Base-by-base conservation (phyloP, 805 yeast genomes). In the Metschnikowia gruessii region DNA sequence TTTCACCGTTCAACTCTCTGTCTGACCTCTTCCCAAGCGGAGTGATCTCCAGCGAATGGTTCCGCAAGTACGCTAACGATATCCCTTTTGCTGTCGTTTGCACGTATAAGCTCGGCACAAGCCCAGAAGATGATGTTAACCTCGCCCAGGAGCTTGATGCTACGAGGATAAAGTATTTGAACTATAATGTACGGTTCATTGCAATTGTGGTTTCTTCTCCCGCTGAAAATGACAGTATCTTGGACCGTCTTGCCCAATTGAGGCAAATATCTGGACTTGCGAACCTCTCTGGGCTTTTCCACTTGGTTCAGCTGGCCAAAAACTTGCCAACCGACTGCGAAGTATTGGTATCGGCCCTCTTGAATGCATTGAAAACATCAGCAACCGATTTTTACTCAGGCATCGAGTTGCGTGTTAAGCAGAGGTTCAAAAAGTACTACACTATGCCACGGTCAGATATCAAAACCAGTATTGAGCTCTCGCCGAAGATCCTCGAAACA, bases 401-500 rank as follows among this genome's bases (percentile, higher is more conserved):
- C 7, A 63, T 68, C 4, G 73, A 69, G 43, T 36, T 49, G 43
- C 61, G 57, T 29, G 63, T 72, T 26, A 65, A 62, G 42, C 70
- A 65, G 42, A 50, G 77, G 8, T 45, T 56, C 44, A 62, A 57
- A 26, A 72, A 72, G 49, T 72, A 69, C 54, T 72, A 72, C 49
- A 49, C 68, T 1, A 54, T 60, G 28, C 75, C 75, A 1, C 48
- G 60, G 5, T 37, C 52, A n/a, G 39, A 42, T 9, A 45, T 61
- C 7, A 63, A 61, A 30, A 66, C 73, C 0, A 46, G 51, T 4
- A 52, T 72, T 9, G 62, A 58, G 35, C 48, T 72, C 12, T 56
- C 69, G 1, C 77, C 77, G 2, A 58, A 57, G 43, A 65, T 67
- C 37, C 55, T 72, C 11, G 76, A 69, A 40, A 62, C 70, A 1